A percentile compares a stretch with the other conserved stretches of the same genome.
Conservation (phyloP, 441 rosid species). For the Populus hybrid region DNA sequence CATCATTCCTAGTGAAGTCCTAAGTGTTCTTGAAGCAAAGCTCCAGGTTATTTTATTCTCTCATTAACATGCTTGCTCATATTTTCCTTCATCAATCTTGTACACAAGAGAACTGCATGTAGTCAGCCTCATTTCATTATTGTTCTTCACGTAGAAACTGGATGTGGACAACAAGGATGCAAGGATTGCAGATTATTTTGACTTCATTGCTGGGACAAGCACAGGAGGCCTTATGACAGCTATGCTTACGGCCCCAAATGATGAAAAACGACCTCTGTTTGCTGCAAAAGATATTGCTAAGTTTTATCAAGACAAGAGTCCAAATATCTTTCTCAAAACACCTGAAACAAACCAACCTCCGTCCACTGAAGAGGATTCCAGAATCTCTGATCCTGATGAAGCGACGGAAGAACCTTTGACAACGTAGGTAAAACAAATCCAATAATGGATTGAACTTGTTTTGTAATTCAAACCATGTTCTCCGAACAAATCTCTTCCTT, state of each 20-base stretch:
- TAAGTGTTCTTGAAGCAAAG: background rate
- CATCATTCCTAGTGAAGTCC: background rate
- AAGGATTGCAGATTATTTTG: slow-evolving; percentile 44
- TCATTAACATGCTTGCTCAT: background rate
- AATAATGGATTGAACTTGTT: background rate
- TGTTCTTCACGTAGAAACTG: too few relatives aligned
- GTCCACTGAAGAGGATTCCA: background rate
- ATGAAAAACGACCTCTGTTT: slow-evolving; percentile 35
- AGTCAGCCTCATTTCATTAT: too few relatives aligned
- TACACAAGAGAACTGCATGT: too few relatives aligned
- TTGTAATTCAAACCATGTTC: too few relatives aligned
- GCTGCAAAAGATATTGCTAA: slow-evolving; percentile 31
- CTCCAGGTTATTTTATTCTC: background rate
- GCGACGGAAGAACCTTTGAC: background rate
- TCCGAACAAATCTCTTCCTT: too few relatives aligned
- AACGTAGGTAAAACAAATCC: background rate
- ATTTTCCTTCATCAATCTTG: background rate
- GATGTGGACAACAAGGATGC: background rate
- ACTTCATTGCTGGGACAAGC: slow-evolving; percentile 44
- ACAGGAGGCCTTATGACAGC: slow-evolving; percentile 46
- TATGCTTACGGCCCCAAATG: too few relatives aligned
- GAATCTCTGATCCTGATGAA: background rate
- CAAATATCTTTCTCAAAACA: background rate
- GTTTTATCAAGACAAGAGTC: background rate
- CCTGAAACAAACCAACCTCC: background rate